Evolutionary conservation across 139 green algal species (phyloP).

Genomic region (Coccomyxa sp.): DNA sequence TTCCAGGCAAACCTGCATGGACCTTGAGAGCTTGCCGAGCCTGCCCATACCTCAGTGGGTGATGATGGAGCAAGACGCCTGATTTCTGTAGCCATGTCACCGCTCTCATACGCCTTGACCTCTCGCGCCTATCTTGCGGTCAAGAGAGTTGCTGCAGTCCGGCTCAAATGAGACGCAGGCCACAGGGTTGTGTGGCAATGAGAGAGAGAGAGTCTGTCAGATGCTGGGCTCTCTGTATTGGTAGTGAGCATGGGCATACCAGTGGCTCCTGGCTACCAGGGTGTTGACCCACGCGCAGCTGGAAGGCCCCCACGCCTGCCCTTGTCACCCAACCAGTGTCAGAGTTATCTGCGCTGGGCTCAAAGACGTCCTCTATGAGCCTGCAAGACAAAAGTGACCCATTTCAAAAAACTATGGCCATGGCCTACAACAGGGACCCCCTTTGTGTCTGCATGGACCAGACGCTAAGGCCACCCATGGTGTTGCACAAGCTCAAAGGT

Average conservation of each 20-base stretch:
- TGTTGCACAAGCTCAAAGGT: not conserved
- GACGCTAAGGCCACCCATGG: too few relatives aligned
- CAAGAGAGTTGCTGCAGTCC: too few relatives aligned
- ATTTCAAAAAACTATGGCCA: not conserved
- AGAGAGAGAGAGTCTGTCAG: not conserved
- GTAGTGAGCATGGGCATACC: slow-evolving; percentile 16
- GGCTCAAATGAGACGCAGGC: too few relatives aligned
- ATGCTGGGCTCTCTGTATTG: not conserved
- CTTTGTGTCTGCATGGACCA: too few relatives aligned
- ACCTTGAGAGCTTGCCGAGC: too few relatives aligned
- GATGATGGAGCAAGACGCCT: too few relatives aligned
- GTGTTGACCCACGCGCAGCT: slow-evolving; percentile 43
- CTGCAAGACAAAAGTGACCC: slow-evolving; percentile 5
- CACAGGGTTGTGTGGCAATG: too few relatives aligned
- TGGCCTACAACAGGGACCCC: too few relatives aligned
- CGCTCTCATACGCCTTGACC: not conserved
- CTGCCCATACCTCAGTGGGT: too few relatives aligned
- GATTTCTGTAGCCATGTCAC: not conserved
- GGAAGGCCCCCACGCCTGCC: slow-evolving; percentile 30
- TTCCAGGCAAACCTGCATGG: slow-evolving; percentile 6
- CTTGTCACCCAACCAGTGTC: slow-evolving; percentile 38
- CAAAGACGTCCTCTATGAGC: slow-evolving; percentile 12
- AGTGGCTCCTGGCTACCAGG: slow-evolving; percentile 31
- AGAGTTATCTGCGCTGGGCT: slow-evolving; percentile 27
- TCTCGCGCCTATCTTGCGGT: too few relatives aligned